These are phyloP conservation scores for Floccularia luteovirens DNA, from an alignment of 768 basidiomycete species.

Conservation along the genomic window DNA sequence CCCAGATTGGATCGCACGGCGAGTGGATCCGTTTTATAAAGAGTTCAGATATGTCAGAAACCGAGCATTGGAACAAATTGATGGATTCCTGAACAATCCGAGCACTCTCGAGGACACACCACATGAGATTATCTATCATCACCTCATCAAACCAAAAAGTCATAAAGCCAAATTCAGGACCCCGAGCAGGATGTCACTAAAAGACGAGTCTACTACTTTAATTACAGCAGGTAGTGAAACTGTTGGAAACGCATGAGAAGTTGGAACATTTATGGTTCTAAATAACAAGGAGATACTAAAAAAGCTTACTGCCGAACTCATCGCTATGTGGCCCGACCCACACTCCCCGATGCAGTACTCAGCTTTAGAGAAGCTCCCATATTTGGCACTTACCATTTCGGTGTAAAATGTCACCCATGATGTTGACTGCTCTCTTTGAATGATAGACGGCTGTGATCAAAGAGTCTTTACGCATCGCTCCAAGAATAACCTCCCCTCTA, in stretches of 20 bases:
- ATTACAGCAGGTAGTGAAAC: conserved; percentile 31
- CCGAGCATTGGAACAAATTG: conserved; percentile 9
- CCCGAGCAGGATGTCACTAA: conserved; percentile 5
- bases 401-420: too few relatives aligned
- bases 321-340: conserved; percentile 25
- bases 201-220: conserved; percentile 27
- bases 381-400: conserved; percentile 20
- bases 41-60: conserved; percentile 7
- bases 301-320: conserved; percentile 24
- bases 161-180: neutral
- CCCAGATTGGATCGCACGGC: conserved; percentile 8
- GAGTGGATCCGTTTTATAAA: conserved; percentile 5
- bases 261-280: conserved; percentile 28
- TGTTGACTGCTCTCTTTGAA: neutral
- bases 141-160: conserved; percentile 4
- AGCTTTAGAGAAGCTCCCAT: conserved; percentile 31
- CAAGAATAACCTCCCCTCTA: conserved; percentile 31
- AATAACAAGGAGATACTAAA: conserved; percentile 17
- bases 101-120: conserved; percentile 6
- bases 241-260: conserved; percentile 27
- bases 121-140: conserved; percentile 13
- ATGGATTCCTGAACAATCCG: conserved; percentile 8
- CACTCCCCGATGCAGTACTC: conserved; percentile 15
- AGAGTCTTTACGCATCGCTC: conserved; percentile 35
- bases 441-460: conserved; percentile 43